Conservation (phyloP, 129 eudicot genomes). For the Lonicera japonica region DNA sequence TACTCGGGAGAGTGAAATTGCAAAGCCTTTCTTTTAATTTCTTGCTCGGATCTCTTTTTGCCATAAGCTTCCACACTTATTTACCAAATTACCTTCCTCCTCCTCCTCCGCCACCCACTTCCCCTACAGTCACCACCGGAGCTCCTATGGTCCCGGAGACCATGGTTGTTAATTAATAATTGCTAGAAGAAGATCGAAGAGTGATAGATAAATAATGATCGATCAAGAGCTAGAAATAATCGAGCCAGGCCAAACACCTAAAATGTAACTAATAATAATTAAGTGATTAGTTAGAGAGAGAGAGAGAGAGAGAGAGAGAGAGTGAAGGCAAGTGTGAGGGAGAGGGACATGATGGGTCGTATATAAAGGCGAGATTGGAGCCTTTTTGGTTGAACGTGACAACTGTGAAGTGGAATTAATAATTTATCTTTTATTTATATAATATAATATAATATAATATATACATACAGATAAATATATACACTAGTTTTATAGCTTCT, state of each 20-base stretch:
- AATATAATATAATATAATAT: too few species aligned
- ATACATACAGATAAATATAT: neutral
- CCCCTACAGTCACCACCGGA: constrained; percentile 7
- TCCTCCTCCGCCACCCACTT: constrained; percentile 11
- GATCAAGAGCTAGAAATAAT: too few species aligned
- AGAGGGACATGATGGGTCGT: constrained; percentile 51
- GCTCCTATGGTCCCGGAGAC: constrained; percentile 25
- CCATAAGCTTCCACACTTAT: constrained; percentile 3
- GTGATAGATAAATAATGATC: neutral
- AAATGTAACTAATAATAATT: neutral
- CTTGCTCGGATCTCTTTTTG: constrained; percentile 11
- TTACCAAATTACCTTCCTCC: constrained; percentile 15
- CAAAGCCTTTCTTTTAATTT: constrained; percentile 43
- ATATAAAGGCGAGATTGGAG: constrained; percentile 54
- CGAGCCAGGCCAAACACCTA: neutral
- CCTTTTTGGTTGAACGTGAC: constrained; percentile 14
- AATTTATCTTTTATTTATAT: neutral
- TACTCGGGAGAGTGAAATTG: constrained; percentile 42
- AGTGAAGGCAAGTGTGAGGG: constrained; percentile 19
- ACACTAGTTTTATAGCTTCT: neutral
- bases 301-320: neutral
- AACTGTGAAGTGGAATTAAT: neutral
- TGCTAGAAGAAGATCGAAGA: too few species aligned
- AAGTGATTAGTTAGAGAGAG: neutral
- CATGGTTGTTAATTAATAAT: constrained; percentile 14